A percentile compares a stretch with the other conserved stretches of the same genome.
Evolutionary conservation across 129 eudicot species (phyloP).

Genomic region (Cynara cardunculus): DNA sequence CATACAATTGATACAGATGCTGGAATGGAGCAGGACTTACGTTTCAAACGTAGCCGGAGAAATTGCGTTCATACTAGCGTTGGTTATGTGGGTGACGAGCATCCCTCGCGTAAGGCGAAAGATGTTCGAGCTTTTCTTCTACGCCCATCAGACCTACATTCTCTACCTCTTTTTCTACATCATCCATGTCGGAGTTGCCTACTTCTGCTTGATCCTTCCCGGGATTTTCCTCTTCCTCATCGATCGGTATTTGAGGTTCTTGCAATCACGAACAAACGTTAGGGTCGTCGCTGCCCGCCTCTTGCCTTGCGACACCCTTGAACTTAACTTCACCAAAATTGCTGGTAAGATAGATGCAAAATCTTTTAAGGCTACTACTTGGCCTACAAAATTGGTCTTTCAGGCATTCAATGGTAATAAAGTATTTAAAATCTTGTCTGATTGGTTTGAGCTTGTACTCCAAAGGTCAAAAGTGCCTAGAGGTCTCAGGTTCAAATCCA

Average conservation of each 20-base stretch:
- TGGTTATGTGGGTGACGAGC: conserved; percentile 59
- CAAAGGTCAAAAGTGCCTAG: no score
- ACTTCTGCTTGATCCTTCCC: conserved; percentile 57
- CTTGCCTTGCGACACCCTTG: conserved; percentile 46
- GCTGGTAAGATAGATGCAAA: conserved; percentile 31
- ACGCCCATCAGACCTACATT: conserved; percentile 59
- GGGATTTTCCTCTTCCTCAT: conserved; percentile 70
- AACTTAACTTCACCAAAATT: conserved; percentile 60
- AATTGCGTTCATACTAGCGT: conserved; percentile 40
- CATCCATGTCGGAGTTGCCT: conserved; percentile 65
- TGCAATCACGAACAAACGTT: conserved; percentile 49
- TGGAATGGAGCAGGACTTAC: conserved; percentile 53
- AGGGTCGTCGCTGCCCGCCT: conserved; percentile 48
- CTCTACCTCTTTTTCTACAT: conserved; percentile 53
- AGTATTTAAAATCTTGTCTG: no score
- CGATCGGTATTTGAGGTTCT: conserved; percentile 62
- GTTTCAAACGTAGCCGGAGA: conserved; percentile 65
- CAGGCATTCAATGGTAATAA: no score
- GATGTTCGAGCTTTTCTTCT: conserved; percentile 65
- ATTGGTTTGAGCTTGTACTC: no score
- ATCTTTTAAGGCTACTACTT: background rate
- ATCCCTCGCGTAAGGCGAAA: conserved; percentile 47
- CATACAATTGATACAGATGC: conserved; percentile 33
- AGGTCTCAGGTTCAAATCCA: no score
- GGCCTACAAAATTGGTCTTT: background rate